phyloP scores from a whole-genome alignment of 257 asterid species.

The Nicotiana obtusifolia region DNA sequence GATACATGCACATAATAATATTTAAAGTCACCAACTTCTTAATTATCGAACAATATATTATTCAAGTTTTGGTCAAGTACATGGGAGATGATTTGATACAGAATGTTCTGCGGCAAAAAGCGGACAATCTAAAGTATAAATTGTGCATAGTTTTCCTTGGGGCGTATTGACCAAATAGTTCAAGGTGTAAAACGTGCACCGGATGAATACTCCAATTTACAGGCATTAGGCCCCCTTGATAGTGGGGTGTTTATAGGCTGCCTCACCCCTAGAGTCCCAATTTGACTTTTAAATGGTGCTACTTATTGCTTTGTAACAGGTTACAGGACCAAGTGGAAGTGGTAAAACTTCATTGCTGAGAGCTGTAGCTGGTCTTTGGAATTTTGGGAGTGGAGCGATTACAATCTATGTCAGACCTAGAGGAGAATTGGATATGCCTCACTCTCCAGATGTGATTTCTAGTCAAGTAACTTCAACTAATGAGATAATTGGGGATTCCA shows the following conservation, averaged over 20 bases:
- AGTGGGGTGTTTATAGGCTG: neutral
- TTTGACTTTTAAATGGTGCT: neutral
- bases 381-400: conserved; percentile 64
- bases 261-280: neutral
- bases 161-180: neutral
- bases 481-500: conserved; percentile 15
- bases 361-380: conserved; percentile 92
- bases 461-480: conserved; percentile 20
- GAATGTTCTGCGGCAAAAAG: neutral
- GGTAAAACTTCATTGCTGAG: conserved; percentile 89
- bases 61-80: neutral
- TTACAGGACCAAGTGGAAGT: conserved; percentile 96
- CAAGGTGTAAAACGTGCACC: neutral
- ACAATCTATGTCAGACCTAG: conserved; percentile 43
- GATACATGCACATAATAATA: neutral
- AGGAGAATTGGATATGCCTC: conserved; percentile 18
- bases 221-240: neutral
- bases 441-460: conserved; percentile 26
- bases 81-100: neutral
- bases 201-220: neutral
- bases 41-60: neutral
- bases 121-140: neutral
- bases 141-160: neutral
- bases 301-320: conserved; percentile 46
- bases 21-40: neutral